These are phyloP conservation scores for Penicillium dipodomyicola DNA, from an alignment of 495 filamentous ascomycete species.

Conservation along the genomic window DNA sequence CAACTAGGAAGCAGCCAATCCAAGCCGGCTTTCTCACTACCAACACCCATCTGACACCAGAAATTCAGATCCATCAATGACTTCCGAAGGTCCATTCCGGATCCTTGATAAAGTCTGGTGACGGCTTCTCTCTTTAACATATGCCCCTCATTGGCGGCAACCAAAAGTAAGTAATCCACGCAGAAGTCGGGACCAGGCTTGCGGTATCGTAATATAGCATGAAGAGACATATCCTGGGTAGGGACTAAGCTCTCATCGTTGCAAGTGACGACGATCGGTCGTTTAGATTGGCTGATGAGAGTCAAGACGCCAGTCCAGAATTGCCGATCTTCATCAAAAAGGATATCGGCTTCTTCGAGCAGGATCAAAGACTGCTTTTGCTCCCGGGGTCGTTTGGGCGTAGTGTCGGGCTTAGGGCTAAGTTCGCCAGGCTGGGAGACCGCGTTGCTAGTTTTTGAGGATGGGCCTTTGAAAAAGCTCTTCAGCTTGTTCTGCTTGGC, in stretches of 20 bases:
- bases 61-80: conserved; percentile 86
- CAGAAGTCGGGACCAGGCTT: conserved; percentile 65
- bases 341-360: conserved; percentile 88
- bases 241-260: conserved; percentile 81
- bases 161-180: conserved; percentile 74
- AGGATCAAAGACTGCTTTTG: conserved; percentile 96
- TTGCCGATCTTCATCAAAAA: conserved; percentile 91
- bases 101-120: conserved; percentile 63
- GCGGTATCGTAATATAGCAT: conserved; percentile 83
- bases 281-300: conserved; percentile 77
- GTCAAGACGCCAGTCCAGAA: conserved; percentile 84
- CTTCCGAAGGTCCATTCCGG: conserved; percentile 69
- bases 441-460: conserved; percentile 33
- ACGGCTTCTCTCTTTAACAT: conserved; percentile 66
- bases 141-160: conserved; percentile 92
- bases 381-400: conserved; percentile 46
- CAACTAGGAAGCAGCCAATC: conserved; percentile 82
- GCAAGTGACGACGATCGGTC: conserved; percentile 93
- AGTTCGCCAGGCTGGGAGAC: conserved; percentile 13
- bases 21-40: conserved; percentile 81
- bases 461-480: conserved; percentile 67
- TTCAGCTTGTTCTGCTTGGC: conserved; percentile 74
- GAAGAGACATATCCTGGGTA: conserved; percentile 63
- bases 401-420: conserved; percentile 15
- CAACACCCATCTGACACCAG: conserved; percentile 95